Conservation (phyloP, 768 basidiomycete species). For the Tylopilus rubrobrunneus region DNA sequence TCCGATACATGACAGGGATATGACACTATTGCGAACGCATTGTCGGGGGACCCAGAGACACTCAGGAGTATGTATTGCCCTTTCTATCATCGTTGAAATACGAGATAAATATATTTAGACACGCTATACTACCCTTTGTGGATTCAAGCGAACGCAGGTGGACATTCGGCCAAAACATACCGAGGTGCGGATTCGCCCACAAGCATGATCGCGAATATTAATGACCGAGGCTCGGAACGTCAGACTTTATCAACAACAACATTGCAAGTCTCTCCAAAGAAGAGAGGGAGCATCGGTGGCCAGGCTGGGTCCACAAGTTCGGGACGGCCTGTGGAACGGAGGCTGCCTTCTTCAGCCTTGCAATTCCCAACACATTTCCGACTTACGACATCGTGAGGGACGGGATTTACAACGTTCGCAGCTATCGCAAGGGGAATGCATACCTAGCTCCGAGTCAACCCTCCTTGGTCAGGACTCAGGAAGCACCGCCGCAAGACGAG, state of each 20-base stretch:
- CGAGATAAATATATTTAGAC: not conserved
- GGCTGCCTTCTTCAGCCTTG: not conserved
- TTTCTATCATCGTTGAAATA: no score
- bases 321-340: not conserved
- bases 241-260: not conserved
- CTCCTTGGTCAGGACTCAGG: not conserved
- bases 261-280: not conserved
- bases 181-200: not conserved
- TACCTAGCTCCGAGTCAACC: not conserved
- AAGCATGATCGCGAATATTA: not conserved
- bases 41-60: not conserved
- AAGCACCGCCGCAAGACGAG: not conserved
- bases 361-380: not conserved
- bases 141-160: not conserved
- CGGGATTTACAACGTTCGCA: conserved; percentile 2
- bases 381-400: not conserved
- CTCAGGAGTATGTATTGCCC: not conserved
- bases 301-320: not conserved
- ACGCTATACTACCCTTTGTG: not conserved
- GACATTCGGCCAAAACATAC: not conserved
- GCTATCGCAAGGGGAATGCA: not conserved
- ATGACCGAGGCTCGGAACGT: not conserved
- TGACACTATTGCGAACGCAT: not conserved
- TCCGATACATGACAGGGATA: not conserved
- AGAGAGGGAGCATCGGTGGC: not conserved